Base-by-base conservation (phyloP, 805 yeast species). In the Teunomyces tritomae region DNA sequence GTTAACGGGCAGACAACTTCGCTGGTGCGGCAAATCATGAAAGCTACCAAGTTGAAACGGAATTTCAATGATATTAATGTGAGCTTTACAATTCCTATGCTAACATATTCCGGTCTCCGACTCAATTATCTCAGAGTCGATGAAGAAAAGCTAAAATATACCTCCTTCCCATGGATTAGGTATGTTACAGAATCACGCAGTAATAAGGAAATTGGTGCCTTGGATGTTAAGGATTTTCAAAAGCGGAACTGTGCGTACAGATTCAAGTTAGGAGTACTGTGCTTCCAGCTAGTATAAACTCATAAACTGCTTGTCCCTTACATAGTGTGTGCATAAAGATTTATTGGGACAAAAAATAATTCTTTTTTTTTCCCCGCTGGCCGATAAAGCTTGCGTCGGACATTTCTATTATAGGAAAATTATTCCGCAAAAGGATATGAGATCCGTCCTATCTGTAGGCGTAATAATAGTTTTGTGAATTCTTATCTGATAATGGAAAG, bases 111-210 rank as follows among this genome's bases (percentile, higher is more conserved):
- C 37, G 89, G 89, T 0, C 64, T 87, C 32, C 82, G 80, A 54
- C 76, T 87, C 17, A 85, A 80, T 32, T 87, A 82, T 55, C 62
- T 87, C 44, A 81, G 83, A 52, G 84, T 87, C 11, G 79, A 78
- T 20, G 95, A 87, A 56, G 78, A 76, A 5, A 76, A 73, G 44
- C 62, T 85, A 58, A 71, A 77, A 45, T 83, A 83, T 54, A 81
- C 87, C 5, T 78, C 87, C 36, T 86, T 87, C 58, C 91, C 94
- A 0, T 87, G 95, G 95, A 85, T 87, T 1, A 72, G 85, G 46
- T 85, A 86, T 57, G 65, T 76, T 16, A 53, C 57, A 6, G 54
- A 49, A 34, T 43, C 53, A 13, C 24, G 34, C 5, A 28, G 16
- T 11, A 28, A 16, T 14, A 30, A 42, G 27, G 27, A 24, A 17